Base-by-base conservation (phyloP, 208 protist species). In the Lotmaria passim region DNA sequence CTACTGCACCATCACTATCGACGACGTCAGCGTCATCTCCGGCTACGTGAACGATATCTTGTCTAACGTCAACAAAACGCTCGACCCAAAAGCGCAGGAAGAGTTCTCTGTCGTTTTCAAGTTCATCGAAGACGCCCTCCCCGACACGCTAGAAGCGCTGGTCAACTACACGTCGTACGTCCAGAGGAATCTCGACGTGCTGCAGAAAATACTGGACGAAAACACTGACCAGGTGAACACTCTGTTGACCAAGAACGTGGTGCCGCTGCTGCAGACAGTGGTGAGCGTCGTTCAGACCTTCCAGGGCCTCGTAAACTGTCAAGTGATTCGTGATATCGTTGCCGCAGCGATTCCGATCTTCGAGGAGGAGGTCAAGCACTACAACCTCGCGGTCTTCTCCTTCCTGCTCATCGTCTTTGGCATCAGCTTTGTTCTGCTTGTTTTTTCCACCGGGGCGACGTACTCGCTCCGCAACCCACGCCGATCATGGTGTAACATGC, bases 391-490 rank as follows among this genome's bases (percentile, higher is more conserved):
- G 24, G 52, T 79, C 12, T 62, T 83, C 5, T 69, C 52, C 11
- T 58, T 83, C 34, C 38, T 83, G 38, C 47, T 79, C 26, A 74
- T 83, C 52, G 21, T 73, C 15, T 79, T 83, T 39, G 78, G 36
- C 14, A 24, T 79, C 26, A 75, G 61, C 36, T 26, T 72, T 3
- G 1, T 67, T n/a, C 58, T 71, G 17, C 31, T 75, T 8, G 52
- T 69, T 7, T 65, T 63, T 21, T 39, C 46, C 0, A 48, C 21
- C 10, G 41, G 51, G 8, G 39, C 69, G 12, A 56, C 69, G 12
- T 74, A 77, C 39, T 43, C 69, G 19, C 28, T 74, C 5, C 33
- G 39, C 14, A 50, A 79, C 67, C 78, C 71, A 6, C 78, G 68
- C 17, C 61, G 73, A 44, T 38, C 24, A 24, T 83, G 78, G 78